A percentile compares a stretch with the other conserved stretches of the same genome.
Evolutionary conservation across 345 rosid species (phyloP).

Genomic region (Jatropha curcas): DNA sequence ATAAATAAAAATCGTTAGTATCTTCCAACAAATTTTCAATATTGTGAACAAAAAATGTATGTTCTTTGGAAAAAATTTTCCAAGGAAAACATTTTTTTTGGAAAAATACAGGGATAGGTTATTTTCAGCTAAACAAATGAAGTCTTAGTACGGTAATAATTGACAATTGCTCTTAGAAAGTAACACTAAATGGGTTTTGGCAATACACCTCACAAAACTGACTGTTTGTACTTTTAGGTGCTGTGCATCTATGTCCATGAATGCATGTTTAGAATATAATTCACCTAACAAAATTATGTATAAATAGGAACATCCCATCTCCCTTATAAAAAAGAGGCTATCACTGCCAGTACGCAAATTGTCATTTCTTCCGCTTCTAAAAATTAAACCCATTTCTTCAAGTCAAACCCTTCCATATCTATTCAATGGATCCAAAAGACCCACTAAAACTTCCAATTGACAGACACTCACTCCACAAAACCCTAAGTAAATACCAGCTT

Average conservation of each 20-base stretch:
- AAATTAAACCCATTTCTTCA: background rate
- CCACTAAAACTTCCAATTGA: background rate
- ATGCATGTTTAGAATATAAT: background rate
- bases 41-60: too few species aligned
- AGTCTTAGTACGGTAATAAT: background rate
- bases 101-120: too few species aligned
- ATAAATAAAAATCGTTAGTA: too few species aligned
- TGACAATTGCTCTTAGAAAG: background rate
- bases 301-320: too few species aligned
- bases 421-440: background rate
- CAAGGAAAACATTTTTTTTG: too few species aligned
- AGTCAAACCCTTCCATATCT: background rate
- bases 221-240: background rate
- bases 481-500: background rate
- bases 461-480: background rate
- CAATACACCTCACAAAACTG: background rate
- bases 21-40: too few species aligned
- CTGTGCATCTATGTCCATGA: background rate
- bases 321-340: background rate
- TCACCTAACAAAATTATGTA: too few species aligned
- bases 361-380: background rate
- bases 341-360: background rate
- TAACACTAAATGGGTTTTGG: background rate
- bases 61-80: too few species aligned
- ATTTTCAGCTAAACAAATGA: too few species aligned